Evolutionary conservation across 768 basidiomycete species (phyloP).

Genomic region (Tylopilus rubrobrunneus): DNA sequence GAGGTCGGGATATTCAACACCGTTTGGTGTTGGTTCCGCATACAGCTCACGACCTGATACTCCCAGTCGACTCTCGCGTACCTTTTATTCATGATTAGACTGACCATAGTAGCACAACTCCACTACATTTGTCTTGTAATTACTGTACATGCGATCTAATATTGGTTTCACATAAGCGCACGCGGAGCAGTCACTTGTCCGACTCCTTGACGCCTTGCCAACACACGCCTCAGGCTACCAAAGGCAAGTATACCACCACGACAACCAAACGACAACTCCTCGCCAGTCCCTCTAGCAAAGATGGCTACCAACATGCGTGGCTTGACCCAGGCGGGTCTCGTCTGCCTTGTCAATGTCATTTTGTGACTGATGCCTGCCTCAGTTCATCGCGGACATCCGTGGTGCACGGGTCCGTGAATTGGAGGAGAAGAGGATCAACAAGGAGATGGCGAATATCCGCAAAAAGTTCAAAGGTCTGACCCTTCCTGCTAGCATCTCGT

Average conservation of each 20-base stretch:
- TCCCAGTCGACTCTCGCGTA: conserved; percentile 51
- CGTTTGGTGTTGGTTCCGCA: conserved; percentile 40
- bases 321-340: conserved; percentile 72
- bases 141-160: conserved; percentile 5
- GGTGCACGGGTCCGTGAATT: conserved; percentile 94
- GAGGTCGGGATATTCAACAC: conserved; percentile 59
- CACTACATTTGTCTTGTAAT: conserved; percentile 12
- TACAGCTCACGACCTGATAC: conserved; percentile 61
- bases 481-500: conserved; percentile 5
- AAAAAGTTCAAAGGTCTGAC: conserved; percentile 93
- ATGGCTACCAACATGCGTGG: conserved; percentile 95
- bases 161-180: conserved; percentile 4
- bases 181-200: no score
- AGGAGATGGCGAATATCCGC: conserved; percentile 99
- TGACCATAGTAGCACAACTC: conserved; percentile 10
- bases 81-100: conserved; percentile 29
- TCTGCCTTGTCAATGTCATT: background rate
- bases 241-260: background rate
- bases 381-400: conserved; percentile 99
- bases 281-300: conserved; percentile 1
- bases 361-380: conserved; percentile 4
- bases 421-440: conserved; percentile 98
- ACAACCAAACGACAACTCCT: background rate
- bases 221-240: background rate
- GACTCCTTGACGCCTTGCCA: background rate